Percentiles rank a stretch among this genome's conserved stretches.
These are phyloP conservation scores for Trypanosoma platydactyli DNA, from an alignment of 208 protist genomes.

Conservation along the genomic window DNA sequence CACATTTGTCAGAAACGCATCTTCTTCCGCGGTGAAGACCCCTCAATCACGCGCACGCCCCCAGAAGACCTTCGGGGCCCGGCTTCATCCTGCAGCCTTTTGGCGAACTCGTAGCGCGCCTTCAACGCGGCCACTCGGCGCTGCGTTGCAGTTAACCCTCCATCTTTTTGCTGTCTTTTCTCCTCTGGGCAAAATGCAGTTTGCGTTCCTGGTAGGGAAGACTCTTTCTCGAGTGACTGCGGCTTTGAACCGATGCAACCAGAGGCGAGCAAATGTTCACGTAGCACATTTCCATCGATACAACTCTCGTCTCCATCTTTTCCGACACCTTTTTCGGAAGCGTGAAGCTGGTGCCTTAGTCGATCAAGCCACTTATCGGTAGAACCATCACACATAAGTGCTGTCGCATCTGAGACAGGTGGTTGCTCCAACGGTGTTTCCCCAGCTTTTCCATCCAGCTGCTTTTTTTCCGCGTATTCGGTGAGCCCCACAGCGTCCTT, in stretches of 20 bases:
- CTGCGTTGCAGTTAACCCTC: slow-evolving; percentile 30
- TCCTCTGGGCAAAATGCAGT: background rate
- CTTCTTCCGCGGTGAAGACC: slow-evolving; percentile 54
- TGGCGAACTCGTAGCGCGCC: slow-evolving; percentile 63
- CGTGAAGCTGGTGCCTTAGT: slow-evolving; percentile 46
- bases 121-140: slow-evolving; percentile 73
- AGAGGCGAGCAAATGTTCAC: slow-evolving; percentile 49
- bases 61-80: slow-evolving; percentile 16
- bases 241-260: slow-evolving; percentile 42
- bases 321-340: slow-evolving; percentile 14
- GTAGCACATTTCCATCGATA: slow-evolving; percentile 65
- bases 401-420: background rate
- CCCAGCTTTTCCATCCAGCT: background rate
- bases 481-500: slow-evolving; percentile 71
- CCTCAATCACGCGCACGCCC: slow-evolving; percentile 61
- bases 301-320: slow-evolving; percentile 2
- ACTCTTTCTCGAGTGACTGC: slow-evolving; percentile 21
- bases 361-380: slow-evolving; percentile 58
- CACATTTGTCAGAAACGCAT: slow-evolving; percentile 7
- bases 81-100: slow-evolving; percentile 40
- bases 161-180: background rate
- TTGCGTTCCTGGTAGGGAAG: background rate
- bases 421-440: slow-evolving; percentile 10
- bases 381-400: slow-evolving; percentile 6
- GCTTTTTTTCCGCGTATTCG: slow-evolving; percentile 55